These are phyloP conservation scores for Dichotomopilus funicola DNA, from an alignment of 2,329 filamentous ascomycete genomes.

Conservation along the genomic window DNA sequence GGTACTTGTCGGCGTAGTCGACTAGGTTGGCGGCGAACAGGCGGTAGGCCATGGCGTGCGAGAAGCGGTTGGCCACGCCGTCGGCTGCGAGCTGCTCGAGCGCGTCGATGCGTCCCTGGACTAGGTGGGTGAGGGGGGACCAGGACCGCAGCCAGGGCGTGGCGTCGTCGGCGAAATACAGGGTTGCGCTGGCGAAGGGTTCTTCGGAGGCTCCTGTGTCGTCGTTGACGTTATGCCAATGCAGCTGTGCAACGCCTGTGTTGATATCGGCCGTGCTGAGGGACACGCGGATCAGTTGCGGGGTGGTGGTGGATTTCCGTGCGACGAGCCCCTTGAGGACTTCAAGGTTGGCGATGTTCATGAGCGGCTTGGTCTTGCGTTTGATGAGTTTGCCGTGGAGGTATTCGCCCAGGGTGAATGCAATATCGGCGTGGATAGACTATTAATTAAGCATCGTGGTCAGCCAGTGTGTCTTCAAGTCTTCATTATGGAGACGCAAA, in stretches of 20 bases:
- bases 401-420: constrained; percentile 17
- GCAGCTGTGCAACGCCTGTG: constrained; percentile 38
- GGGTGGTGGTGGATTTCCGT: constrained; percentile 24
- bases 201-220: constrained; percentile 29
- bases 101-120: constrained; percentile 42
- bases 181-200: constrained; percentile 42
- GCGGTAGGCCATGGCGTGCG: neutral
- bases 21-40: neutral
- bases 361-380: neutral
- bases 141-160: constrained; percentile 46
- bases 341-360: neutral
- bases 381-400: neutral
- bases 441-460: too few species aligned
- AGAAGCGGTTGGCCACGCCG: neutral
- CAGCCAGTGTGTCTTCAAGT: too few species aligned
- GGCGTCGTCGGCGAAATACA: constrained; percentile 41
- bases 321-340: constrained; percentile 28
- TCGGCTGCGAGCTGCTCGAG: constrained; percentile 7
- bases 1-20: neutral
- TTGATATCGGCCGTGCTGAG: constrained; percentile 37
- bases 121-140: constrained; percentile 50
- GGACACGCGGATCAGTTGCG: constrained; percentile 30
- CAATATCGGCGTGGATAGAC: constrained; percentile 53
- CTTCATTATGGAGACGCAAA: too few species aligned
- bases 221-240: constrained; percentile 31